Percentiles rank a stretch among this genome's conserved stretches.
Conservation (phyloP, 305 asterid genomes). For the Ruellia speciosa region DNA sequence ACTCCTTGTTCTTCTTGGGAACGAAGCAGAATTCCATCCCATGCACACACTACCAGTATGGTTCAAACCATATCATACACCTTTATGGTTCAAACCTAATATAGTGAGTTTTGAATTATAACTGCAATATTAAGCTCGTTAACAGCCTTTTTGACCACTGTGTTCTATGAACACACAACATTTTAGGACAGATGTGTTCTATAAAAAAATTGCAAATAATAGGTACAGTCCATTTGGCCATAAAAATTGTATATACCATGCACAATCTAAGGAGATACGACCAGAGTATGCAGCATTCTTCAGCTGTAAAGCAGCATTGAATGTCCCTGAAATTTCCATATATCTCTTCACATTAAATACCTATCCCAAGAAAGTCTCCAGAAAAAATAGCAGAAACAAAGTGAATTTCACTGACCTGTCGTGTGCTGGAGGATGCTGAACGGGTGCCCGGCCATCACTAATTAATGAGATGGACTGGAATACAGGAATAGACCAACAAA, state of each 20-base stretch:
- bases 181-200: background rate
- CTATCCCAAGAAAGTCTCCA: constrained; percentile 7
- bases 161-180: background rate
- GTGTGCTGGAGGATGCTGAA: constrained; percentile 33
- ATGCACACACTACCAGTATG: constrained; percentile 1
- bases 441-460: constrained; percentile 39
- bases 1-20: background rate
- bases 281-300: constrained; percentile 46
- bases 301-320: constrained; percentile 42
- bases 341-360: constrained; percentile 13
- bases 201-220: background rate
- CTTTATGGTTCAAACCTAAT: constrained; percentile 3
- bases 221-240: constrained; percentile 12
- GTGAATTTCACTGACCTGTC: constrained; percentile 46
- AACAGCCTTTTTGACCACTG: background rate
- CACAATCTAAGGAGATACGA: constrained; percentile 26
- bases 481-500: constrained; percentile 61
- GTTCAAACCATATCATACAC: constrained; percentile 4
- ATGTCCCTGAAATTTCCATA: constrained; percentile 39
- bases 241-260: constrained; percentile 19
- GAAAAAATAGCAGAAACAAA: constrained; percentile 8
- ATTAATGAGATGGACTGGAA: constrained; percentile 58
- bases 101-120: background rate
- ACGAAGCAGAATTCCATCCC: background rate
- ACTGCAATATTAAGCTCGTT: constrained; percentile 18